phyloP scores from a whole-genome alignment of 495 filamentous ascomycete species.

The Lentithecium fluviatile region DNA sequence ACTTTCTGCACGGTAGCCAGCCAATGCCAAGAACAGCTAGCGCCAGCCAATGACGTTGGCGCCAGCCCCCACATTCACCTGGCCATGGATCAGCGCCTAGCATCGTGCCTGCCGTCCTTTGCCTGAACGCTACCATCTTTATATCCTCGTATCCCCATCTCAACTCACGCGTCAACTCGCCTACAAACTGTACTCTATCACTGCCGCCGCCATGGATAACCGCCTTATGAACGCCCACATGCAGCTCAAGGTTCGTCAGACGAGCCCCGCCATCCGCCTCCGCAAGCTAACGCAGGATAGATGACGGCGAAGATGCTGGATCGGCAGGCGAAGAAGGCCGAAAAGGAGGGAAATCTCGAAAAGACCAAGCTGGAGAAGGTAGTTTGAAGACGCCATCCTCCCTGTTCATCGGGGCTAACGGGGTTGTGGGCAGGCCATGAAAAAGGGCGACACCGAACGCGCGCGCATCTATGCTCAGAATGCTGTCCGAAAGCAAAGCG shows the following conservation, averaged over 20 bases:
- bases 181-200: not conserved
- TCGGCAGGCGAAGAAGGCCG: slow-evolving; percentile 74
- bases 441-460: slow-evolving; percentile 69
- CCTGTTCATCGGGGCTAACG: no score
- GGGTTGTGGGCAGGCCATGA: slow-evolving; percentile 50
- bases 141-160: no score
- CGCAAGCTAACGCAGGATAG: slow-evolving; percentile 41
- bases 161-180: no score
- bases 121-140: no score
- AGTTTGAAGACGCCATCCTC: no score
- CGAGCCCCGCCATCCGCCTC: no score
- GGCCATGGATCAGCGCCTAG: no score
- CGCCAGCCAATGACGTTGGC: no score
- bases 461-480: slow-evolving; percentile 83
- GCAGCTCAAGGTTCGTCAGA: slow-evolving; percentile 56
- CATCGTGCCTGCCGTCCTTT: no score
- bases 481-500: slow-evolving; percentile 74
- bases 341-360: slow-evolving; percentile 76
- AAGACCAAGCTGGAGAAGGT: slow-evolving; percentile 83
- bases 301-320: slow-evolving; percentile 84
- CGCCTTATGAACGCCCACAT: slow-evolving; percentile 63
- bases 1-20: no score
- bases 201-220: slow-evolving; percentile 51
- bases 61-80: no score
- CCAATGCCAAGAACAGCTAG: no score